phyloP scores from a whole-genome alignment of 176 grass and related monocot species.

The Aechmea fasciata region DNA sequence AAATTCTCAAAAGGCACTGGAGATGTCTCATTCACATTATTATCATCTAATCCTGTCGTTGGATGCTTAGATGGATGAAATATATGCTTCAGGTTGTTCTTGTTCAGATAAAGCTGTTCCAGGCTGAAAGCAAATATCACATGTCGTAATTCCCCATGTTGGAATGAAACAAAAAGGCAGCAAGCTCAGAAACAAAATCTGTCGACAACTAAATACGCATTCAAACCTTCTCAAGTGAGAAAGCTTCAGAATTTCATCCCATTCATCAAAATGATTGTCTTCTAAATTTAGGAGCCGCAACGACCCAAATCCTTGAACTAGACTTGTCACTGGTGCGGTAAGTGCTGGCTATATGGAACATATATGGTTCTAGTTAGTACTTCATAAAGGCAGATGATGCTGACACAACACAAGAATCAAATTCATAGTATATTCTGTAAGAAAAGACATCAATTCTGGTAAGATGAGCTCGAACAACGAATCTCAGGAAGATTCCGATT shows the following conservation, averaged over 20 bases:
- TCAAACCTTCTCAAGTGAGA: constrained; percentile 71
- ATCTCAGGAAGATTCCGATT: no score
- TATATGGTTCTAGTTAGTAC: constrained; percentile 16
- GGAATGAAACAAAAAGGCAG: constrained; percentile 16
- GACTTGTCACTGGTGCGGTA: constrained; percentile 18
- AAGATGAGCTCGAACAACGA: background rate
- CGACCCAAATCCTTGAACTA: constrained; percentile 51
- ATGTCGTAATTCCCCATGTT: background rate
- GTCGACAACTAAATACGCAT: background rate
- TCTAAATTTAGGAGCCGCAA: constrained; percentile 87
- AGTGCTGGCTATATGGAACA: constrained; percentile 30
- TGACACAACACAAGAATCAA: background rate
- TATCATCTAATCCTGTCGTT: background rate
- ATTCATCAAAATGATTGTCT: constrained; percentile 65
- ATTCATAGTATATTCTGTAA: background rate
- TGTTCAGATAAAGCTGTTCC: constrained; percentile 89
- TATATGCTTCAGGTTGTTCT: constrained; percentile 74
- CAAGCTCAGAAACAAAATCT: background rate
- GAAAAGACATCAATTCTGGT: background rate
- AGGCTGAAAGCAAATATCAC: constrained; percentile 32
- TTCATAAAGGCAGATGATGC: background rate
- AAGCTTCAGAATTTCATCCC: constrained; percentile 87
- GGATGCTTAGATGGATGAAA: constrained; percentile 52
- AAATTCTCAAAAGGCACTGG: constrained; percentile 63
- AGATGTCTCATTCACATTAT: constrained; percentile 17